A percentile compares a stretch with the other conserved stretches of the same genome.
These are phyloP conservation scores for Xylaria sp. DNA, from an alignment of 2,329 filamentous ascomycete species.

Conservation along the genomic window DNA sequence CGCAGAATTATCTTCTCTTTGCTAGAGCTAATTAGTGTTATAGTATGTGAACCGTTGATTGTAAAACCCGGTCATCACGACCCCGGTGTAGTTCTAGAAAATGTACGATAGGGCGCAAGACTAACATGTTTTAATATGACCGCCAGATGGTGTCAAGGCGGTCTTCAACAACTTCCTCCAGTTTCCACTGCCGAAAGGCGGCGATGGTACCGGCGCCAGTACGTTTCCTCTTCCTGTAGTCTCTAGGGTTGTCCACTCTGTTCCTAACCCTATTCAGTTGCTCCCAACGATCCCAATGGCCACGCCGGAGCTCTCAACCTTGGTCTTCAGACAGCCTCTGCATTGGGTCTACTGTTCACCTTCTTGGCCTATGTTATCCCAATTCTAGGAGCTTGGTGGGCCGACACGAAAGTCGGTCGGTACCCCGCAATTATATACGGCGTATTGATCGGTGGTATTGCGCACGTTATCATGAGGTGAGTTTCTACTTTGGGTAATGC, in stretches of 20 bases:
- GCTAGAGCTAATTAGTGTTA: no score
- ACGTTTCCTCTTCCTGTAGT: no score
- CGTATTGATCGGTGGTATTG: constrained; percentile 63
- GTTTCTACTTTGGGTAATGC: not conserved
- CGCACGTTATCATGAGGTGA: constrained; percentile 62
- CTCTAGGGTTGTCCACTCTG: no score
- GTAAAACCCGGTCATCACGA: no score
- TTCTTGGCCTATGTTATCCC: constrained; percentile 53
- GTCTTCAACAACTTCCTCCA: constrained; percentile 63
- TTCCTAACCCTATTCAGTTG: not conserved
- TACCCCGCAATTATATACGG: constrained; percentile 67
- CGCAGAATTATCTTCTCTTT: no score
- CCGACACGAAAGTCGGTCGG: constrained; percentile 70
- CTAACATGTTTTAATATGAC: no score
- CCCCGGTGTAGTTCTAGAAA: no score
- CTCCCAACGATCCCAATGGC: constrained; percentile 39
- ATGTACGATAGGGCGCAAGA: no score
- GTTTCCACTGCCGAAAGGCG: constrained; percentile 44
- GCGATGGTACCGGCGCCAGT: constrained; percentile 48
- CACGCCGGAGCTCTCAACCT: constrained; percentile 45
- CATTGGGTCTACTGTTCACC: constrained; percentile 51
- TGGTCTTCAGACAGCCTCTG: constrained; percentile 54
- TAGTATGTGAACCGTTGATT: no score
- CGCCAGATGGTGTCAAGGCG: constrained; percentile 53
- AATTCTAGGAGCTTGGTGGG: constrained; percentile 52